Conservation (phyloP, 2,329 filamentous ascomycete genomes). For the Apiospora pterosperma region DNA sequence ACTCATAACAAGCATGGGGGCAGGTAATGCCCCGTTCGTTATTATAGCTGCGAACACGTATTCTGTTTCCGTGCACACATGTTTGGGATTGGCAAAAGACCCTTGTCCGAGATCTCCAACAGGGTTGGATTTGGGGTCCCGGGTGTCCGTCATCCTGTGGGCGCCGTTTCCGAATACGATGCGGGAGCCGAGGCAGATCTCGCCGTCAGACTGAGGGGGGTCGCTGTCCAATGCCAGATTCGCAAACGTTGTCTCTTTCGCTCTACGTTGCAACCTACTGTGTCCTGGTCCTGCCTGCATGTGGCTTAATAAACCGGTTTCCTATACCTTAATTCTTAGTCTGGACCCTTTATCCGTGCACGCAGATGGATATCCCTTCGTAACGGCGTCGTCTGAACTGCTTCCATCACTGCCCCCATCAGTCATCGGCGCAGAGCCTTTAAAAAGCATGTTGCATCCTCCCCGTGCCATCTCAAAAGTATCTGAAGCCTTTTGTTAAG, state of each 20-base stretch:
- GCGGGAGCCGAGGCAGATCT: background rate
- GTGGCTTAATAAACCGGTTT: background rate
- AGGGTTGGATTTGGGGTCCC: background rate
- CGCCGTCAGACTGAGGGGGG: background rate
- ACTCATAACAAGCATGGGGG: background rate
- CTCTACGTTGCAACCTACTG: too few relatives aligned
- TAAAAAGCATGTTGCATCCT: background rate
- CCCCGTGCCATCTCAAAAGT: background rate
- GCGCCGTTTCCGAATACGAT: background rate
- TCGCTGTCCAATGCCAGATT: background rate
- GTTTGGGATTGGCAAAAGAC: background rate
- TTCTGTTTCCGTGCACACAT: too few relatives aligned
- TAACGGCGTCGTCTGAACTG: background rate
- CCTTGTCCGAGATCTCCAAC: background rate
- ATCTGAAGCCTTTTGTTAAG: background rate
- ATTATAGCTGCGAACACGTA: too few relatives aligned
- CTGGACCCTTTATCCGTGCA: background rate
- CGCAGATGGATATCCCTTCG: background rate
- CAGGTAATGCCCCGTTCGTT: background rate
- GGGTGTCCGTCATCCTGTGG: background rate
- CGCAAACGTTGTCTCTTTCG: background rate
- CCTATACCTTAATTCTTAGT: background rate
- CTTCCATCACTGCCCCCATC: background rate
- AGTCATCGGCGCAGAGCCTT: background rate
- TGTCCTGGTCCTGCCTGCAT: too few relatives aligned